A percentile compares a stretch with the other conserved stretches of the same genome.
phyloP scores from a whole-genome alignment of 2,329 filamentous ascomycete genomes.

The Sporothrix brasiliensis region DNA sequence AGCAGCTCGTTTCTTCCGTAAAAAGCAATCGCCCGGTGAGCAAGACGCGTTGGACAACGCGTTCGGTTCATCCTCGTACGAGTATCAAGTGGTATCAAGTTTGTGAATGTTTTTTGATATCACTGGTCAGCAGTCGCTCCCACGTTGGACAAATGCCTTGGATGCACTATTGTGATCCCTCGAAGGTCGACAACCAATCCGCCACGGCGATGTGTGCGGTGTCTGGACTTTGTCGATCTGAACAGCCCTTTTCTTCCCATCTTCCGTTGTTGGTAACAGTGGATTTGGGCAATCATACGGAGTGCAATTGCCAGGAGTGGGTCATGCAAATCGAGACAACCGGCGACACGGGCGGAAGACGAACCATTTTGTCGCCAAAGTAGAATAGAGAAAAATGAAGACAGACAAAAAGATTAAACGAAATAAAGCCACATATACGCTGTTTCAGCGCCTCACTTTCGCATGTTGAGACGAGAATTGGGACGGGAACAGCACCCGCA shows the following conservation, averaged over 20 bases:
- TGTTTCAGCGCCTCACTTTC: conserved; percentile 27
- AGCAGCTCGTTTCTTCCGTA: not conserved
- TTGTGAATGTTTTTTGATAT: not conserved
- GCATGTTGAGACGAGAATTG: not conserved
- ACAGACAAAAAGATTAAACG: not conserved
- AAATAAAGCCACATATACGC: conserved; percentile 21
- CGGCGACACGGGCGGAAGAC: not conserved
- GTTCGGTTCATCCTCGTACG: not conserved
- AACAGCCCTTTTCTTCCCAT: not conserved
- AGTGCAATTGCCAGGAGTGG: conserved; percentile 24
- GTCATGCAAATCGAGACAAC: conserved; percentile 9
- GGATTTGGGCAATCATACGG: conserved; percentile 12
- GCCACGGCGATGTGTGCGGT: conserved; percentile 11
- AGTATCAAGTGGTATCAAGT: not conserved
- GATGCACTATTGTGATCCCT: not conserved
- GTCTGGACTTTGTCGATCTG: conserved; percentile 20
- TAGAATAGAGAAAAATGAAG: no score
- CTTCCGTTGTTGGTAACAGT: conserved; percentile 17
- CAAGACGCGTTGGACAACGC: not conserved
- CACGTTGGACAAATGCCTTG: not conserved
- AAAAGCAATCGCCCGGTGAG: conserved; percentile 20
- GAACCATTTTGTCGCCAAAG: conserved; percentile 8
- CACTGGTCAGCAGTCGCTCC: not conserved
- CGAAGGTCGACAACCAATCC: not conserved
- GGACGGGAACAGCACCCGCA: not conserved